Evolutionary conservation across 108 stramenopile species (phyloP).

Genomic region (Conticribra weissflogii): DNA sequence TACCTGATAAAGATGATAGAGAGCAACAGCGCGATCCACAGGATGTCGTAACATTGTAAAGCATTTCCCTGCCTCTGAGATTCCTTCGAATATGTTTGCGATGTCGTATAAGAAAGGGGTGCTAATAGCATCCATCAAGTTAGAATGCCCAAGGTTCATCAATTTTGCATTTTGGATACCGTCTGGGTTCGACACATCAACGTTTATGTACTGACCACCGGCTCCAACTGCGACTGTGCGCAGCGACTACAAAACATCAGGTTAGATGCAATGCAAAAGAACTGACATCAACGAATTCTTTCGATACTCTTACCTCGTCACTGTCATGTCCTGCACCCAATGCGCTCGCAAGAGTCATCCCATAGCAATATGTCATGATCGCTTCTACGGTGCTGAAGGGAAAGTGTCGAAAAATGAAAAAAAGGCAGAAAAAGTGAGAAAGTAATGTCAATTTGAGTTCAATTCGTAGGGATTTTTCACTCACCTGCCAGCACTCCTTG

Average conservation of each 20-base stretch:
- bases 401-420: background rate
- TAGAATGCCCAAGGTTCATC: slow-evolving; percentile 28
- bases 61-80: slow-evolving; percentile 25
- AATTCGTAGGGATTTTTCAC: background rate
- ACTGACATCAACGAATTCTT: background rate
- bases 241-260: slow-evolving; percentile 13
- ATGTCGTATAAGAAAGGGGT: slow-evolving; percentile 45
- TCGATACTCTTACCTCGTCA: slow-evolving; percentile 23
- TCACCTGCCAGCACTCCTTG: slow-evolving; percentile 29
- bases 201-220: slow-evolving; percentile 40
- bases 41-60: slow-evolving; percentile 53
- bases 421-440: background rate
- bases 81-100: slow-evolving; percentile 23
- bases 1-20: slow-evolving; percentile 38
- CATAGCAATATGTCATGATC: slow-evolving; percentile 42
- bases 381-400: slow-evolving; percentile 14
- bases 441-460: background rate
- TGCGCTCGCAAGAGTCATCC: slow-evolving; percentile 31
- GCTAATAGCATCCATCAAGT: slow-evolving; percentile 37
- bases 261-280: background rate
- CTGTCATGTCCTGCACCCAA: slow-evolving; percentile 28
- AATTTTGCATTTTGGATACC: slow-evolving; percentile 31
- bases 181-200: slow-evolving; percentile 25
- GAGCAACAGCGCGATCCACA: slow-evolving; percentile 42
- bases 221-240: slow-evolving; percentile 22